Percentiles rank a stretch among this genome's conserved stretches.
phyloP scores from a whole-genome alignment of 768 basidiomycete species.

The Symmetrospora coprosmae region DNA sequence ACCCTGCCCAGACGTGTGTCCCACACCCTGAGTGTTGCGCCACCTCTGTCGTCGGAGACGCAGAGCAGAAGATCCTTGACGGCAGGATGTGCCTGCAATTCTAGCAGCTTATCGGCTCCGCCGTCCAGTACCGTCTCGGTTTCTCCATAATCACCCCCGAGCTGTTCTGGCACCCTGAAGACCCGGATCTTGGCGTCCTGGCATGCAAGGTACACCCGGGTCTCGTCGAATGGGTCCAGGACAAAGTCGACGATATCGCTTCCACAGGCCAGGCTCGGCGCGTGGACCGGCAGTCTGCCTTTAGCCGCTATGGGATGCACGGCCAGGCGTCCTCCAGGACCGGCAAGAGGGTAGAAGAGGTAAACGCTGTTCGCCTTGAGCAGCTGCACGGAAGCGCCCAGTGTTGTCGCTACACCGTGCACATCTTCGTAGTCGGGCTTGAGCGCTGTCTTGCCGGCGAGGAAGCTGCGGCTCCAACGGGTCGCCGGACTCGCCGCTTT shows the following conservation, averaged over 20 bases:
- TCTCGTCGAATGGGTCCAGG: constrained; percentile 33
- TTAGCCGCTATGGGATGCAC: constrained; percentile 35
- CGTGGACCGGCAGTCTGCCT: constrained; percentile 35
- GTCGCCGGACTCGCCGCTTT: background rate
- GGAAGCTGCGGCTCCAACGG: constrained; percentile 38
- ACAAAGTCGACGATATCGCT: constrained; percentile 36
- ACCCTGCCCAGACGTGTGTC: constrained; percentile 30
- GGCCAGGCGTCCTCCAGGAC: constrained; percentile 37
- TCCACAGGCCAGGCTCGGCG: constrained; percentile 34
- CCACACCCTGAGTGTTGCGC: constrained; percentile 33
- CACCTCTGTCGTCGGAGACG: constrained; percentile 36
- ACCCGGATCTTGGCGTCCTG: constrained; percentile 37
- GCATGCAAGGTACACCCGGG: constrained; percentile 33
- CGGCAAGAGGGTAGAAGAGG: constrained; percentile 39
- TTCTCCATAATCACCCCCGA: constrained; percentile 29
- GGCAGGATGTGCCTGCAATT: constrained; percentile 36
- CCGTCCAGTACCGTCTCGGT: constrained; percentile 32
- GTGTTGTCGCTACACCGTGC: constrained; percentile 33
- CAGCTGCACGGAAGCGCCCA: constrained; percentile 35
- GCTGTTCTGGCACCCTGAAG: constrained; percentile 32
- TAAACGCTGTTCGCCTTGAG: constrained; percentile 33
- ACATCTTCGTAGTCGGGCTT: constrained; percentile 38
- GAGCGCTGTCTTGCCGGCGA: constrained; percentile 37
- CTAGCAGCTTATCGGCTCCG: constrained; percentile 35
- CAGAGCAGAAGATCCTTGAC: constrained; percentile 35